Evolutionary conservation across 2,329 filamentous ascomycete genomes (phyloP), one percentile per base, ranked within the genome.

Genomic region (Cercospora sp.): DNA sequence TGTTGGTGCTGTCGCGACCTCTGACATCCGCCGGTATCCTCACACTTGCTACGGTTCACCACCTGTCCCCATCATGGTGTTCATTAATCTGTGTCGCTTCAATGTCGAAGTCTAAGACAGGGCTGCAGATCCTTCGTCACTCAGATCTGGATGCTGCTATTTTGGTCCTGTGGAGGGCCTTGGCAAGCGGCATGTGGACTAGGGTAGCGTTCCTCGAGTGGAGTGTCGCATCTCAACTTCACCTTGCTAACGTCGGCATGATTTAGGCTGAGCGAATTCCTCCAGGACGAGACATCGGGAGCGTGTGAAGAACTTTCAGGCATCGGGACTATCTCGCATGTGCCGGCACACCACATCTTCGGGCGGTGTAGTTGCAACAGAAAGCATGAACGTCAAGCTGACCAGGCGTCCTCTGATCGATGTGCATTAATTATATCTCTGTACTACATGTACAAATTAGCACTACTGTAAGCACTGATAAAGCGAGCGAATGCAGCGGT

Each of bases 71-170:
- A 12, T n/a, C 53, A 16, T 24, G 7, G n/a, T 12, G n/a, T 59
- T 16, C 37, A 43, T 30, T 21, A 62, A 49, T 49, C 40, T 34
- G 55, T 37, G 28, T 59, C 18, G 55, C 16, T 32, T 7, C 55
- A 59, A 6, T 26, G 53, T 57, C 24, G 53, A 28, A 45, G 37
- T 62, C 5, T 34, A n/a, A 62, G 60, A 62, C 60, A 37, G 45
- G n/a, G 61, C 28, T 45, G 61, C 28, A 34, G 40, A 63, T 63
- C 61, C 60, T 63, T 34, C 61, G 61, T 63, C 21, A 32, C n/a
- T 4, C 24, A 45, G 60, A 62, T 62, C 60, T 62, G 60, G 24
- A 49, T 62, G 16, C 24, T 63, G 13, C 55, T 58, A 58, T 58
- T 58, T 58, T 58, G 18, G 24, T 32, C 26, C 4, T 58, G 26